Percentiles rank a stretch among this genome's conserved stretches.
Conservation (phyloP, 2,329 filamentous ascomycete species). For the Fusarium gaditjirri region DNA sequence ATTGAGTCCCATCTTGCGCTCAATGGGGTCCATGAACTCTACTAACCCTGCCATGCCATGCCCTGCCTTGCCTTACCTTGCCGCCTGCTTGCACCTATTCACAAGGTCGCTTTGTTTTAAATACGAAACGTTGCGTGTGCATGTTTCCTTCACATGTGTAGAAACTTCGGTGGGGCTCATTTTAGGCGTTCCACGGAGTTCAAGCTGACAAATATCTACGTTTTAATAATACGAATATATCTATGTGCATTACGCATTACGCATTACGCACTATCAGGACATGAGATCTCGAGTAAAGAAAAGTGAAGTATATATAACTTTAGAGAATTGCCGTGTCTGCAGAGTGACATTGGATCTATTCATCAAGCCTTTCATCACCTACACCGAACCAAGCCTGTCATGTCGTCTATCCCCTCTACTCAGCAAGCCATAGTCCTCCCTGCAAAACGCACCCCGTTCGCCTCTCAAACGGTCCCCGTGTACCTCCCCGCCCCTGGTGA, state of each 20-base stretch:
- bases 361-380: not conserved
- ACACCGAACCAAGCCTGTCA: not conserved
- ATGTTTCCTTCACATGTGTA: not conserved
- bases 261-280: not conserved
- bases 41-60: not conserved
- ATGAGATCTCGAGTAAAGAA: not conserved
- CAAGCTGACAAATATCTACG: conserved; percentile 17
- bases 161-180: conserved; percentile 8
- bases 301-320: not conserved
- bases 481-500: conserved; percentile 55
- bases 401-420: conserved; percentile 64
- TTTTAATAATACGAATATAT: not conserved
- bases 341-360: not conserved
- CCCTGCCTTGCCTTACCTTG: too few relatives aligned
- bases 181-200: conserved; percentile 24
- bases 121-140: not conserved
- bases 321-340: not conserved
- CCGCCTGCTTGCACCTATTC: not conserved
- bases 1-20: not conserved
- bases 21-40: not conserved
- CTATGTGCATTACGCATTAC: not conserved
- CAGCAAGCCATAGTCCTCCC: conserved; percentile 72
- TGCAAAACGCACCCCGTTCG: conserved; percentile 60
- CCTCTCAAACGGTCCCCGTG: conserved; percentile 61
- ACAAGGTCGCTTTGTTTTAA: not conserved